These are phyloP conservation scores for Linum lewisii DNA, from an alignment of 345 rosid species.

Conservation along the genomic window DNA sequence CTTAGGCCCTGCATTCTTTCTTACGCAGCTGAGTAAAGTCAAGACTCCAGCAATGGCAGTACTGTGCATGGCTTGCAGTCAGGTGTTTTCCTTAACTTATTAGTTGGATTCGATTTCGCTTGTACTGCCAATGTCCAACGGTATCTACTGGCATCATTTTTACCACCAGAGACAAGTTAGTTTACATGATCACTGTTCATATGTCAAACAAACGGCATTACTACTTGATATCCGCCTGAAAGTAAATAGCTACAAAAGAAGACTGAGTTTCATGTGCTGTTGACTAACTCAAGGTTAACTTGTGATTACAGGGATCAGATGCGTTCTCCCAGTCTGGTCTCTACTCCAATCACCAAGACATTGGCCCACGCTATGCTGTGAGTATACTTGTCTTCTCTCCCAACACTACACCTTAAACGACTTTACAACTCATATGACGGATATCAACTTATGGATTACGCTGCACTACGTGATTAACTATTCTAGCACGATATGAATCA, in stretches of 20 bases:
- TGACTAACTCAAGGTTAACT: constrained; percentile 8
- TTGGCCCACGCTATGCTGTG: constrained; percentile 91
- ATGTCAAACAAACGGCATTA: too few species aligned
- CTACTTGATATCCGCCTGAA: not conserved
- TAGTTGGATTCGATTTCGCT: too few species aligned
- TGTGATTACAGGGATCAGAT: constrained; percentile 66
- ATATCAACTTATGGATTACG: too few species aligned
- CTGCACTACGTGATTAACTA: too few species aligned
- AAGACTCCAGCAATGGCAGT: constrained; percentile 92
- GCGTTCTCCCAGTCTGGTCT: constrained; percentile 98
- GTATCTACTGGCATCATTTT: too few species aligned
- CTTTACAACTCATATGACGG: too few species aligned
- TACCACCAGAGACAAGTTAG: too few species aligned
- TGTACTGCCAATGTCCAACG: too few species aligned
- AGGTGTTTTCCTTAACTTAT: constrained; percentile 37
- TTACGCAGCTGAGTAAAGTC: constrained; percentile 72
- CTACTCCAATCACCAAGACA: constrained; percentile 97
- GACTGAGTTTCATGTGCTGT: not conserved
- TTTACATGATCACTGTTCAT: too few species aligned
- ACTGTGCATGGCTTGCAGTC: constrained; percentile 98
- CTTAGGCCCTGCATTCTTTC: constrained; percentile 92
- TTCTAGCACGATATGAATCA: too few species aligned
- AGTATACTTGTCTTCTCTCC: constrained; percentile 22
- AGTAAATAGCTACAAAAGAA: constrained; percentile 2
- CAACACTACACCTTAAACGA: not conserved